These are phyloP conservation scores for Hirsutella minnesotensis DNA, from an alignment of 2,329 filamentous ascomycete genomes.

Conservation along the genomic window DNA sequence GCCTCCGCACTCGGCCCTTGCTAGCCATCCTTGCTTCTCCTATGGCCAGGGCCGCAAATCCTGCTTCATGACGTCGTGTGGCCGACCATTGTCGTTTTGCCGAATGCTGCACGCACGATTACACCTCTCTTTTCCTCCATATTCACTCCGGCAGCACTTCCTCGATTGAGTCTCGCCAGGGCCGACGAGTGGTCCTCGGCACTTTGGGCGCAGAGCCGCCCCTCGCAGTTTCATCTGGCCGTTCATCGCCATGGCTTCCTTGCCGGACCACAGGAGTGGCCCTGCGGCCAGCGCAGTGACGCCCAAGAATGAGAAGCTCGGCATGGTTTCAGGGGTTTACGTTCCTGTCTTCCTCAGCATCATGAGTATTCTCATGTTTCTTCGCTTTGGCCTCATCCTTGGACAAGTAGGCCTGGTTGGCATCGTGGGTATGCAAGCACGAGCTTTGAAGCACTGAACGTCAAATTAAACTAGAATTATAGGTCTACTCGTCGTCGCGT, in stretches of 20 bases:
- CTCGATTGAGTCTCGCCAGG: no score
- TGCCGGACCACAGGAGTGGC: slow-evolving; percentile 5
- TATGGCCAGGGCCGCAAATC: no score
- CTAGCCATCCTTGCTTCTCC: no score
- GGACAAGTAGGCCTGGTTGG: slow-evolving; percentile 70
- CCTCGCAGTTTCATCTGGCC: background rate
- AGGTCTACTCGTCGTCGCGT: slow-evolving; percentile 66
- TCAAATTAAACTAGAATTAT: background rate
- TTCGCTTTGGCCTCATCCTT: slow-evolving; percentile 75
- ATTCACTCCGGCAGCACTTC: no score
- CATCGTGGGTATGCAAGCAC: slow-evolving; percentile 53
- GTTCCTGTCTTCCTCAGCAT: slow-evolving; percentile 85
- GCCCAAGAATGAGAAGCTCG: slow-evolving; percentile 49
- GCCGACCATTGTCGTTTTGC: no score
- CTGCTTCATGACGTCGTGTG: no score
- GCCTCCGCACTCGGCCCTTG: no score
- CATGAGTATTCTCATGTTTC: slow-evolving; percentile 82
- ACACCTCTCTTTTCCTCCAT: no score
- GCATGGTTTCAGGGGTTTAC: slow-evolving; percentile 68
- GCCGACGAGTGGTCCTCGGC: no score
- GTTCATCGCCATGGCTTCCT: slow-evolving; percentile 1
- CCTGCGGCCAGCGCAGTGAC: slow-evolving; percentile 18
- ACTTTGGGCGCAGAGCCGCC: no score
- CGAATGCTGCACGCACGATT: no score
- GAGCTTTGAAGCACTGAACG: background rate